Evolutionary conservation across 78 protist species (phyloP), one percentile per base, ranked within the genome.

Genomic region (Monosiga brevicollis): DNA sequence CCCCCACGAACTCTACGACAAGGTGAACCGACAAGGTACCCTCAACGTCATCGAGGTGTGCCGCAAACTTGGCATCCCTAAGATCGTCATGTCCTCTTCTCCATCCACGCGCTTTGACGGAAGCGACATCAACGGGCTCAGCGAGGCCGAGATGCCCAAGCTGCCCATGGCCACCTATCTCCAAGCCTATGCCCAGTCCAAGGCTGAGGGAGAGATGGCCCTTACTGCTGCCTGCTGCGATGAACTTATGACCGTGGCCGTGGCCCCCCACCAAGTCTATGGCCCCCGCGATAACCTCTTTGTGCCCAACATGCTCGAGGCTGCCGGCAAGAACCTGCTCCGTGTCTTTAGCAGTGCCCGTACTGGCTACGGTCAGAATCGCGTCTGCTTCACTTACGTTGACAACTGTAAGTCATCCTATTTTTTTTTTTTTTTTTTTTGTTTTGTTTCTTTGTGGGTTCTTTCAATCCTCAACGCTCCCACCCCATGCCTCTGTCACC

Each of bases 281-380:
- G 94, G 94, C 3, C 94, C 94, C 0, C 76, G 91, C 35, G 94
- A 91, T 76, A 76, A 55, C 54, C 91, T 88, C 71, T 88, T 91
- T 82, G 25, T 91, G 74, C 90, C 94, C 55, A 86, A 86, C 83
- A 34, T 86, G 15, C 86, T 91, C n/a, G 88, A 84, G 54, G 84
- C 89, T 1, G 87, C 90, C 0, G 80, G 86, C 71, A 87, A 70
- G 26, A 88, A 88, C 84, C 25, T 83, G 55, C 83, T 91, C 70
- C 84, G 91, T 73, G 42, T 91, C 80, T 86, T 91, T 73, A 20
- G 29, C 29, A 15, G 29, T 20, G 29, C 29, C 6, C 62, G 62
- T 6, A 49, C 62, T 15, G 94, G 91, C 29, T 2, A 74, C 70
- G 93, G 88, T 6, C 23, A 26, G 74, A 90, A 87, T 84, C 10